Conservation (phyloP, 169 alveolate genomes). For the Plasmodium sp. region DNA sequence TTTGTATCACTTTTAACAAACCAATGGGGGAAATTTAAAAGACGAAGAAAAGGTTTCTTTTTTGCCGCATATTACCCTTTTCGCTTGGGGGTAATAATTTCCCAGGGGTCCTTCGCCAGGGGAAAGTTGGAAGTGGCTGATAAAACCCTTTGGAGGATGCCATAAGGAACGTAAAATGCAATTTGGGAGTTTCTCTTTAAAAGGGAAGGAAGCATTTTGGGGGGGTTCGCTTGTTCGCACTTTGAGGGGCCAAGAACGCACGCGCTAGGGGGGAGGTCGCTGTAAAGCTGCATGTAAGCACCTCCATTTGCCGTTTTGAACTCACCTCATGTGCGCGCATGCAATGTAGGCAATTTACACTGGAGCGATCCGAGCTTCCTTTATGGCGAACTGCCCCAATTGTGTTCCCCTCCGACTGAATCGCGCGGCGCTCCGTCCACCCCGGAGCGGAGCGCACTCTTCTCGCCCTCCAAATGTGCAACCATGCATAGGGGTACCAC, state of each 20-base stretch:
- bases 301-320: neutral
- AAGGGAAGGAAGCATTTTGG: neutral
- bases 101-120: neutral
- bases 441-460: neutral
- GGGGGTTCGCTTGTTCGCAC: neutral
- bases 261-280: neutral
- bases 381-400: no score
- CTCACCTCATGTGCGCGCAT: neutral
- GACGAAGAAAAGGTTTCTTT: neutral
- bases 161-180: neutral
- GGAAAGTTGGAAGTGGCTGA: neutral
- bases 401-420: no score
- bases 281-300: neutral
- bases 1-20: neutral
- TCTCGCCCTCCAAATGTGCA: neutral
- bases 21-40: neutral
- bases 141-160: neutral
- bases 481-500: neutral
- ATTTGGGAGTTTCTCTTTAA: neutral
- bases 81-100: neutral
- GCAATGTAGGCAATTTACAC: neutral
- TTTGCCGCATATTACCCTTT: neutral
- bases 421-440: no score
- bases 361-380: neutral
- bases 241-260: neutral